Base-by-base conservation (phyloP, 2,329 filamentous ascomycete genomes). In the Aspergillus calidoustus region DNA sequence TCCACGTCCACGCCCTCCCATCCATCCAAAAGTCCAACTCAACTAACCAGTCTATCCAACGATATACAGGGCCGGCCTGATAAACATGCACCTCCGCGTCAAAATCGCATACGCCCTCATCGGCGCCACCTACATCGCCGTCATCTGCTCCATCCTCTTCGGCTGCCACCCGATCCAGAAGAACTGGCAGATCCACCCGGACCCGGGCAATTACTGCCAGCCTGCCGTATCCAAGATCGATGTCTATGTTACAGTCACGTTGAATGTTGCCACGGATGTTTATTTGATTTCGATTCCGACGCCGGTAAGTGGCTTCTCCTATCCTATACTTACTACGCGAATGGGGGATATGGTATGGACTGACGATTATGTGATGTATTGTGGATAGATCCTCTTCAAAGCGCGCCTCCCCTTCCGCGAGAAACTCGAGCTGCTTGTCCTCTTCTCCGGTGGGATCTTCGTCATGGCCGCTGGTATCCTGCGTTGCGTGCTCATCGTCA, bases 251-350 rank as follows among this genome's bases (percentile, higher is more conserved):
- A 83, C 79, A 1, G 80, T 84, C 34, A 74, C 79, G 3, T 74
- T 83, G 62, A 88, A 87, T 64, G 80, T 86, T 3, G 66, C 75
- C 1, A 88, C 86, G 3, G 86, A 88, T 65, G 55, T 86, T 1
- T 88, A 87, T 64, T 76, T 88, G n/a, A 82, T 88, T 59, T 80
- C 81, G 30, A 87, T 88, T 43, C 85, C 85, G 0, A 75, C 86
- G 4, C 85, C 85, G 1, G 83, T 87, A 70, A 62, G 69, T 64
- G 23, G 9, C 17, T 11, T 38, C 13, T 38, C 13, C 13, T 34
- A 7, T 38, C 13, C 13, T 34, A 7, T 34, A 7, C 9, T 34
- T 34, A n/a, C n/a, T n/a, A n/a, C n/a, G n/a, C n/a, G n/a, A n/a
- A n/a, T n/a, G n/a, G n/a, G n/a, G n/a, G n/a, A n/a, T n/a, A n/a